Conservation (phyloP, 2,329 filamentous ascomycete genomes). For the Aspergillus sp. region DNA sequence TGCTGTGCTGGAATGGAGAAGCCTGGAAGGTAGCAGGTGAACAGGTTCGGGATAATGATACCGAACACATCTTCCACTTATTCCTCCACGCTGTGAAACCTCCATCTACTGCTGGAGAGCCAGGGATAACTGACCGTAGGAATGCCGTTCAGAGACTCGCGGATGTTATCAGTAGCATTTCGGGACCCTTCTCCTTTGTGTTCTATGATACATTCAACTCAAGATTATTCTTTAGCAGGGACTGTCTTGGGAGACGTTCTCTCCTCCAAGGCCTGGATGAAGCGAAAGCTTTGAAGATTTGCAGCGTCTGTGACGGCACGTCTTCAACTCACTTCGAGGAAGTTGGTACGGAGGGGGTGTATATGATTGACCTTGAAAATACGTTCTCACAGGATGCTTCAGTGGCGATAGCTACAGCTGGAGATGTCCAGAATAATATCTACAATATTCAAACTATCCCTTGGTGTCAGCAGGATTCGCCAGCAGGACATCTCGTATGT, state of each 20-base stretch:
- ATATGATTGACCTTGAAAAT: constrained; percentile 55
- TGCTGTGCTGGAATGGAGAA: constrained; percentile 96
- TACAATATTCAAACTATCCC: constrained; percentile 21
- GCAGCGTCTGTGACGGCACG: constrained; percentile 62
- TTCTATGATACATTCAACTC: constrained; percentile 64
- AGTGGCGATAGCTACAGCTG: constrained; percentile 1
- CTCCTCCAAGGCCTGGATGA: constrained; percentile 55
- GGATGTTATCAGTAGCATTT: constrained; percentile 55
- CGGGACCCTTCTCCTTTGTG: constrained; percentile 86
- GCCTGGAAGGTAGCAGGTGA: constrained; percentile 70
- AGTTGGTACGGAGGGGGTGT: constrained; percentile 79
- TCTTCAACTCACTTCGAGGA: constrained; percentile 61
- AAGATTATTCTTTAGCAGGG: constrained; percentile 75
- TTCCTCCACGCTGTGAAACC: constrained; percentile 45
- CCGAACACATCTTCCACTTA: constrained; percentile 60
- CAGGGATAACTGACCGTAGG: constrained; percentile 7
- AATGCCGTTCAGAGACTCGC: constrained; percentile 23
- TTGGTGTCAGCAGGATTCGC: constrained; percentile 19
- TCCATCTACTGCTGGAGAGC: not conserved
- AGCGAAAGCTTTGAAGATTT: constrained; percentile 56
- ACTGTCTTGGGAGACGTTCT: constrained; percentile 82
- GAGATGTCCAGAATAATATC: constrained; percentile 3
- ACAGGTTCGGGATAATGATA: constrained; percentile 69
- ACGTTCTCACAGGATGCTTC: too few species aligned
- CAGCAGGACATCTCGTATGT: constrained; percentile 20